Conservation (phyloP, 2,329 filamentous ascomycete species). For the Metarhizium humberi region DNA sequence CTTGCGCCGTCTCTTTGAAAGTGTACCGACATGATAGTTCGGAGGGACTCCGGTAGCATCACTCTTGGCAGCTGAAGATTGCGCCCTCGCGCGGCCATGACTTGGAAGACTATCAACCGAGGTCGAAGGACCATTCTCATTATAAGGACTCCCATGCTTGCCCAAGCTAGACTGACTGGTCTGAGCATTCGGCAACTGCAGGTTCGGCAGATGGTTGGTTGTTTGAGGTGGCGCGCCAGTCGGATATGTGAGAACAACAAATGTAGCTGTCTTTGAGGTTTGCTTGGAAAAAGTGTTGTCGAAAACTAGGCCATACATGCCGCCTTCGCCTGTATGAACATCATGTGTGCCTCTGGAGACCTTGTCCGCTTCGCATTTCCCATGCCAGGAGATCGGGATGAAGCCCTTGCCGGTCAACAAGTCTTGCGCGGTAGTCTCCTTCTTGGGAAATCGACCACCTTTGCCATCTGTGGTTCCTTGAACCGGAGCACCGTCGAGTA, state of each 20-base stretch:
- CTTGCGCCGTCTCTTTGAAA: constrained; percentile 88
- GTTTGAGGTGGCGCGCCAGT: constrained; percentile 70
- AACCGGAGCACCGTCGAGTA: constrained; percentile 35
- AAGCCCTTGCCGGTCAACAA: constrained; percentile 58
- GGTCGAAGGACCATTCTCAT: constrained; percentile 36
- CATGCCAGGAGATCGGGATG: constrained; percentile 71
- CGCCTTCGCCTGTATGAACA: constrained; percentile 62
- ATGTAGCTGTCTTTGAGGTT: constrained; percentile 87
- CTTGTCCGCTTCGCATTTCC: constrained; percentile 94
- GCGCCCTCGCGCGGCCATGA: constrained; percentile 28
- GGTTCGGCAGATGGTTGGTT: constrained; percentile 57
- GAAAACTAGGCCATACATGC: constrained; percentile 94
- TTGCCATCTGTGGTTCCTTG: constrained; percentile 34
- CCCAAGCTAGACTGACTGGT: constrained; percentile 43
- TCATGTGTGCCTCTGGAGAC: constrained; percentile 86
- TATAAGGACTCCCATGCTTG: constrained; percentile 35
- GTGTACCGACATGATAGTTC: constrained; percentile 70
- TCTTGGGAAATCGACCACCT: constrained; percentile 39
- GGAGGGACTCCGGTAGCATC: constrained; percentile 30
- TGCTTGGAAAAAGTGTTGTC: constrained; percentile 99
- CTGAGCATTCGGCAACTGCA: constrained; percentile 30
- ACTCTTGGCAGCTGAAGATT: constrained; percentile 44
- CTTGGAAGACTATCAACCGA: constrained; percentile 55
- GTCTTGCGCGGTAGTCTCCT: constrained; percentile 53
- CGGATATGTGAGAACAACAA: constrained; percentile 90